phyloP scores from a whole-genome alignment of 495 filamentous ascomycete genomes.

The Articulospora tetracladia region DNA sequence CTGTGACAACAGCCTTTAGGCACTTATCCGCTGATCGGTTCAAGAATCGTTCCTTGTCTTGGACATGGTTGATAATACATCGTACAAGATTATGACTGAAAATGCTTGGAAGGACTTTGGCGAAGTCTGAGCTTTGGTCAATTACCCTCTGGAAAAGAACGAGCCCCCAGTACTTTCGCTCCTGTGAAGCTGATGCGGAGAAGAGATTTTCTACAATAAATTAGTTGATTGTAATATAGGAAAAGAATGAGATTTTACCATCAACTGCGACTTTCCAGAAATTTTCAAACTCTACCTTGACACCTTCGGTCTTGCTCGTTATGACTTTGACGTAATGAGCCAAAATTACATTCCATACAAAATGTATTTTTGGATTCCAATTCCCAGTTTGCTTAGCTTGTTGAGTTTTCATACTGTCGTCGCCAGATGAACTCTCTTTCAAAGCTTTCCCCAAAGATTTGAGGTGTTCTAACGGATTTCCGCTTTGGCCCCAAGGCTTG shows the following conservation, averaged over 20 bases:
- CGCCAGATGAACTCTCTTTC: slow-evolving; percentile 66
- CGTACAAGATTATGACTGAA: slow-evolving; percentile 82
- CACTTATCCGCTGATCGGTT: slow-evolving; percentile 74
- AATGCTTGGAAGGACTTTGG: slow-evolving; percentile 39
- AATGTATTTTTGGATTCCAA: slow-evolving; percentile 78
- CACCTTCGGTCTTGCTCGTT: slow-evolving; percentile 29
- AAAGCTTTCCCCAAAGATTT: slow-evolving; percentile 65
- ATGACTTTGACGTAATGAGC: slow-evolving; percentile 39
- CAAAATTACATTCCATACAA: slow-evolving; percentile 81
- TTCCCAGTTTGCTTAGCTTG: slow-evolving; percentile 50
- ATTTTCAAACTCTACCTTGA: slow-evolving; percentile 55
- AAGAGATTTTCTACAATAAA: slow-evolving; percentile 61
- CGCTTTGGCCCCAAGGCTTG: slow-evolving; percentile 65
- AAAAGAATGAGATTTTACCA: slow-evolving; percentile 33
- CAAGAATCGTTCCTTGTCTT: slow-evolving; percentile 78
- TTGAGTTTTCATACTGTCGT: slow-evolving; percentile 37
- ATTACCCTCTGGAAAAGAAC: slow-evolving; percentile 75
- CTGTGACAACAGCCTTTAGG: slow-evolving; percentile 60
- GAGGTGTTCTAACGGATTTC: slow-evolving; percentile 70
- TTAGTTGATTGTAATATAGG: neutral
- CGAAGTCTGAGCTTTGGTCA: slow-evolving; percentile 39
- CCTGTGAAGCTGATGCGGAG: slow-evolving; percentile 70
- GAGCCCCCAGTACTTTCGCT: slow-evolving; percentile 89
- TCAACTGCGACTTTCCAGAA: slow-evolving; percentile 93
- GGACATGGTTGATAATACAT: slow-evolving; percentile 81